These are phyloP conservation scores for Entomortierella beljakovae DNA, from an alignment of 192 early-diverging fungal species.

Conservation along the genomic window DNA sequence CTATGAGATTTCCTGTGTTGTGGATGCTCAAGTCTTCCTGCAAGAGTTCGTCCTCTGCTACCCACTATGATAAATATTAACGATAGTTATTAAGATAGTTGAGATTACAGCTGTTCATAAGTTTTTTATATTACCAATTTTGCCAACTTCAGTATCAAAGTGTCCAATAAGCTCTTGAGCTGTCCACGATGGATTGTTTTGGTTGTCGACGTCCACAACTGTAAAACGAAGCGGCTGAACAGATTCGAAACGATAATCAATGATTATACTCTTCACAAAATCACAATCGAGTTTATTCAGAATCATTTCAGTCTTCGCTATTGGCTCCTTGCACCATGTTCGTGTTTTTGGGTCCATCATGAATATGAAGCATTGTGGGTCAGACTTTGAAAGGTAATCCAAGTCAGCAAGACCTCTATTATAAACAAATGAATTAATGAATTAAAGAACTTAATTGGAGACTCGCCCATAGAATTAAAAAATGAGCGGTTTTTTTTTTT, in stretches of 20 bases:
- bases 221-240: slow-evolving; percentile 54
- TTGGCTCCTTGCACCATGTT: slow-evolving; percentile 39
- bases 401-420: slow-evolving; percentile 43
- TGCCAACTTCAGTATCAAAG: slow-evolving; percentile 59
- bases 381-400: slow-evolving; percentile 55
- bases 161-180: slow-evolving; percentile 55
- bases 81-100: not conserved
- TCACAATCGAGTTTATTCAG: slow-evolving; percentile 64
- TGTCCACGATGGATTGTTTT: slow-evolving; percentile 46
- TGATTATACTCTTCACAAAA: slow-evolving; percentile 58
- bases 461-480: no score
- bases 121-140: slow-evolving; percentile 39
- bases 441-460: no score
- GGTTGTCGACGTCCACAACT: slow-evolving; percentile 55
- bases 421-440: no score
- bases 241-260: slow-evolving; percentile 66
- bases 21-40: slow-evolving; percentile 41
- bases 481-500: no score
- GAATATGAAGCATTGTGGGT: slow-evolving; percentile 54
- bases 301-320: slow-evolving; percentile 59
- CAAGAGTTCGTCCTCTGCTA: slow-evolving; percentile 41
- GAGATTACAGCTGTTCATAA: not conserved
- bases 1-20: slow-evolving; percentile 42
- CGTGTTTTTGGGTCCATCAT: slow-evolving; percentile 47
- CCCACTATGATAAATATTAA: slow-evolving; percentile 32